Conservation (phyloP, 2,329 filamentous ascomycete genomes). For the Fusarium sarcochroum region DNA sequence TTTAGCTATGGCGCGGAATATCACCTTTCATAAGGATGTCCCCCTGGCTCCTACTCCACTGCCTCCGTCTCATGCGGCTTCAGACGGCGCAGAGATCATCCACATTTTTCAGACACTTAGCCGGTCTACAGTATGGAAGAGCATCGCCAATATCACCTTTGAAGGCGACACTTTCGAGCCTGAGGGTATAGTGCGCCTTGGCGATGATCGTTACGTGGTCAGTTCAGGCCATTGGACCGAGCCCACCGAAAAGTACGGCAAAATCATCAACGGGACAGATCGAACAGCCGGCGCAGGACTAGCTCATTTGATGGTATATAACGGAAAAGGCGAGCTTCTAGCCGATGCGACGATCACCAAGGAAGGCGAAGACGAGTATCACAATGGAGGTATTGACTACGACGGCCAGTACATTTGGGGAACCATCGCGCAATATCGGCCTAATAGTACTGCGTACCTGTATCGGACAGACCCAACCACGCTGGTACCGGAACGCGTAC, state of each 20-base stretch:
- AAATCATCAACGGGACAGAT: slow-evolving; percentile 67
- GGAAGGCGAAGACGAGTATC: slow-evolving; percentile 58
- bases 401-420: slow-evolving; percentile 64
- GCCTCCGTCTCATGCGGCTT: slow-evolving; percentile 53
- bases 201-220: slow-evolving; percentile 60
- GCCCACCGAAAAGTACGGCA: slow-evolving; percentile 56
- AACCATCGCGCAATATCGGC: slow-evolving; percentile 62
- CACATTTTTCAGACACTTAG: slow-evolving; percentile 53
- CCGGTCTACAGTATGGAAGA: slow-evolving; percentile 59
- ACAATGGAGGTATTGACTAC: slow-evolving; percentile 64
- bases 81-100: slow-evolving; percentile 55
- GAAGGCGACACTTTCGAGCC: slow-evolving; percentile 64
- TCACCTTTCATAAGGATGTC: slow-evolving; percentile 51
- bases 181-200: slow-evolving; percentile 62
- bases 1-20: slow-evolving; percentile 48
- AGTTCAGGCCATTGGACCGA: slow-evolving; percentile 60
- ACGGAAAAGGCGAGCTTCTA: slow-evolving; percentile 57
- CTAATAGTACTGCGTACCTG: slow-evolving; percentile 61
- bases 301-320: slow-evolving; percentile 61
- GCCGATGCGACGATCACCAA: slow-evolving; percentile 61
- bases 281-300: slow-evolving; percentile 60
- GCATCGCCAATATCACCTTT: slow-evolving; percentile 58
- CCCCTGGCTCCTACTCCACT: slow-evolving; percentile 54
- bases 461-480: slow-evolving; percentile 56
- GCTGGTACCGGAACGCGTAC: slow-evolving; percentile 53